Evolutionary conservation across 176 grass and related monocot species (phyloP).

Genomic region (Oryza glaberrima): DNA sequence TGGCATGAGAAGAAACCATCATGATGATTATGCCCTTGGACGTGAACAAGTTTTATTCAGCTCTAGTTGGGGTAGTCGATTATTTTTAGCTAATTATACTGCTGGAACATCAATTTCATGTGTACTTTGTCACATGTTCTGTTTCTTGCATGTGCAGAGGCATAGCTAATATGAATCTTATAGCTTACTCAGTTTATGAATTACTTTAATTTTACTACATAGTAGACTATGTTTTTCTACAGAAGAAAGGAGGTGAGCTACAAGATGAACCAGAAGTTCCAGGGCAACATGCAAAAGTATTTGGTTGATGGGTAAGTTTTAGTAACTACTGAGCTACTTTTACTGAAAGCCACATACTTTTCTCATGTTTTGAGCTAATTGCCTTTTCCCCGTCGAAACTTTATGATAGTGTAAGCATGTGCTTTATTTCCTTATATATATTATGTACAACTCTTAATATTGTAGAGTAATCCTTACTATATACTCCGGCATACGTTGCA

Average conservation of each 20-base stretch:
- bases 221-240: slow-evolving; percentile 22
- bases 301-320: slow-evolving; percentile 68
- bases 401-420: not conserved
- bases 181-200: not conserved
- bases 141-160: not conserved
- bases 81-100: not conserved
- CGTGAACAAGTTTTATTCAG: not conserved
- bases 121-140: not conserved
- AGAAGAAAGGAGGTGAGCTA: slow-evolving; percentile 84
- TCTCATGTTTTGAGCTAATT: slow-evolving; percentile 3
- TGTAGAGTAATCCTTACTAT: not conserved
- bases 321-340: not conserved
- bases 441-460: not conserved
- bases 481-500: not conserved
- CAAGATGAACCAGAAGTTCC: slow-evolving; percentile 88
- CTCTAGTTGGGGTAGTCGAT: not conserved
- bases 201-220: not conserved
- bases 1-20: not conserved
- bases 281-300: slow-evolving; percentile 89
- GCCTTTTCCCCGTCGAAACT: not conserved
- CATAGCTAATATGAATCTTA: not conserved
- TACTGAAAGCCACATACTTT: not conserved
- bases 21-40: not conserved
- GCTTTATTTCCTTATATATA: not conserved
- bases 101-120: slow-evolving; percentile 1